Base-by-base conservation (phyloP, 352 stramenopile species). In the Phytopythium ostracodes region DNA sequence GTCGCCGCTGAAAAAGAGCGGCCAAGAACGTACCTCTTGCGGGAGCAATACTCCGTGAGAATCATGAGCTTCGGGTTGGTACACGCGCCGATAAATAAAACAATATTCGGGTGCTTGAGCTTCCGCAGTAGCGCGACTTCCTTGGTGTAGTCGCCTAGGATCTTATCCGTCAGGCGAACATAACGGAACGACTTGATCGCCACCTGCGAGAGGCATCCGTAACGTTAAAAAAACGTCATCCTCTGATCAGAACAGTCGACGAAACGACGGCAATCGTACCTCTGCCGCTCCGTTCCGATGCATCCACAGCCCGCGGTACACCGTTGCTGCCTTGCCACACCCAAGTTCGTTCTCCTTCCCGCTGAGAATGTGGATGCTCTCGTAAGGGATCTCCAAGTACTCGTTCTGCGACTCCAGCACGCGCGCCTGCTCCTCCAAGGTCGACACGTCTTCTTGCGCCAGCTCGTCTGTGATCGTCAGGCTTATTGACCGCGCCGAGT, bases 11-110 rank as follows among this genome's bases (percentile, higher is more conserved):
- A n/a, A n/a, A n/a, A n/a, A n/a, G n/a, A 60, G 6, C 25, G 7
- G 2, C 29, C 15, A 24, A 29, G 50, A 20, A 50, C 59, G 49
- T 71, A 95, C 86, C 86, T 95, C 72, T 94, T 94, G 59, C 86
- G 76, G 47, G 87, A 94, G 71, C 87, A 96, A 63, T 94, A 96
- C 66, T 96, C 87, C 15, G 84, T 96, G 49, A 96, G 68, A 66
- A 96, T 96, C 79, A 96, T 91, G 36, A 96, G 69, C 69, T 92
- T 94, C 22, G 87, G 87, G 55, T 94, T 84, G 56, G 87, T 96
- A 66, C 87, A 96, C 56, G 87, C 87, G 66, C 87, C 87, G 65
- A 96, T 96, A 76, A 96, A 96, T 72, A 96, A 73, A 27, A 96
- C 86, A 64, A 96, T 96, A 61, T 96, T 96, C 44, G 87, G 87